These are phyloP conservation scores for Trichoderma asperelloides DNA, from an alignment of 495 filamentous ascomycete genomes.

Conservation along the genomic window DNA sequence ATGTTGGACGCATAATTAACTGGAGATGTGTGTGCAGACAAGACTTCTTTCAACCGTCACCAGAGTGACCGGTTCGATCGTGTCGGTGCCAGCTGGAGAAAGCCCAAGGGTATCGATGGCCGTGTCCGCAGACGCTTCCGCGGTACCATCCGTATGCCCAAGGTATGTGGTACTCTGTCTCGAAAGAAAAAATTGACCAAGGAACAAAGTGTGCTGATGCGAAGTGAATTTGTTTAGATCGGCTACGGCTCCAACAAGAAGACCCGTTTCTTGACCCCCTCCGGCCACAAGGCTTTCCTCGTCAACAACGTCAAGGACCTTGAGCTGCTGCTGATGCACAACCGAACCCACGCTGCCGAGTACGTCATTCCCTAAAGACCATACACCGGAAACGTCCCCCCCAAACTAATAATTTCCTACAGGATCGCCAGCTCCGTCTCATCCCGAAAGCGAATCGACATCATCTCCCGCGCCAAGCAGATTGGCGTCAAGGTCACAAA, in stretches of 20 bases:
- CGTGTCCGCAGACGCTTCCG: constrained; percentile 85
- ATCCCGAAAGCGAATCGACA: constrained; percentile 95
- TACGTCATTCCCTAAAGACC: constrained; percentile 40
- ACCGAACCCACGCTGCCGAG: constrained; percentile 97
- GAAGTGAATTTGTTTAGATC: constrained; percentile 49
- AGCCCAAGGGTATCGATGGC: constrained; percentile 97
- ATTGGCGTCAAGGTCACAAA: constrained; percentile 99
- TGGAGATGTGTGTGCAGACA: constrained; percentile 50
- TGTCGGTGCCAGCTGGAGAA: constrained; percentile 81
- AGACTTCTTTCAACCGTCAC: constrained; percentile 86
- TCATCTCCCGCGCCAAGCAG: constrained; percentile 91
- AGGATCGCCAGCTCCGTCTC: constrained; percentile 97
- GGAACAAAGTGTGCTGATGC: neutral
- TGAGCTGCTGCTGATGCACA: constrained; percentile 99
- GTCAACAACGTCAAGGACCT: constrained; percentile 93
- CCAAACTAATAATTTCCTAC: constrained; percentile 13
- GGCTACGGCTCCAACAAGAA: constrained; percentile 98
- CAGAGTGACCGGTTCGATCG: constrained; percentile 94
- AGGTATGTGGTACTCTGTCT: constrained; percentile 53
- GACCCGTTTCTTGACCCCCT: constrained; percentile 96
- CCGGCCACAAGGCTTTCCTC: constrained; percentile 98
- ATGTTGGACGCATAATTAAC: constrained; percentile 18
- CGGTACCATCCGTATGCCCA: constrained; percentile 92
- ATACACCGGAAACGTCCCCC: neutral
- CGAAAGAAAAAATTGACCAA: neutral